Evolutionary conservation across 2,329 filamentous ascomycete species (phyloP).

Genomic region (Trichoderma atroviride): DNA sequence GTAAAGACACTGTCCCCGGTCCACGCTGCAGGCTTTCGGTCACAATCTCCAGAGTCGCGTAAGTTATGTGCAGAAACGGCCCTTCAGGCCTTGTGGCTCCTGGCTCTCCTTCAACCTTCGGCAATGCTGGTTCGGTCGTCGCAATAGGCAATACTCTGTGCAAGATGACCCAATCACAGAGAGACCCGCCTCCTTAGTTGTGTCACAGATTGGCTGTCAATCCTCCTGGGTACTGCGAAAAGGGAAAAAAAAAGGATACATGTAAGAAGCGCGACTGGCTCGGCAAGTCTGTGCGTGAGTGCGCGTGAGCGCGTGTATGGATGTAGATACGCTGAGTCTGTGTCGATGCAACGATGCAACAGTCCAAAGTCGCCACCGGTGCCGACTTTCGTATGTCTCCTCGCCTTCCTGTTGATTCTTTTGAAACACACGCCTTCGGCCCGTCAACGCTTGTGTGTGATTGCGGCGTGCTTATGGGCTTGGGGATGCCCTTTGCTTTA

Average conservation of each 20-base stretch:
- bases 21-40: constrained; percentile 15
- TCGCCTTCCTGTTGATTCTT: neutral
- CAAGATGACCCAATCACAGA: constrained; percentile 1
- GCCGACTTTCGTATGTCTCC: neutral
- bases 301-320: neutral
- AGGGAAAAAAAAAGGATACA: neutral
- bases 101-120: neutral
- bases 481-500: constrained; percentile 21
- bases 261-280: neutral
- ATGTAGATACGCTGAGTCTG: neutral
- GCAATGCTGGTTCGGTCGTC: constrained; percentile 14
- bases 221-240: neutral
- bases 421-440: neutral
- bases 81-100: neutral
- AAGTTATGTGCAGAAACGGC: neutral
- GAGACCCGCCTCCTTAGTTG: constrained; percentile 2
- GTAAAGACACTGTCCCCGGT: neutral
- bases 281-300: neutral
- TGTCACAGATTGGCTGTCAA: constrained; percentile 7
- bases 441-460: neutral
- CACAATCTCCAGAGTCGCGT: neutral
- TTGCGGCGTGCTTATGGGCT: neutral
- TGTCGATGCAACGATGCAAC: constrained; percentile 16
- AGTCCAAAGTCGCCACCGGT: neutral
- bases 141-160: neutral